Evolutionary conservation across 2,329 filamentous ascomycete species (phyloP), one percentile per base, ranked within the genome.

Genomic region (Curvularia lunata): DNA sequence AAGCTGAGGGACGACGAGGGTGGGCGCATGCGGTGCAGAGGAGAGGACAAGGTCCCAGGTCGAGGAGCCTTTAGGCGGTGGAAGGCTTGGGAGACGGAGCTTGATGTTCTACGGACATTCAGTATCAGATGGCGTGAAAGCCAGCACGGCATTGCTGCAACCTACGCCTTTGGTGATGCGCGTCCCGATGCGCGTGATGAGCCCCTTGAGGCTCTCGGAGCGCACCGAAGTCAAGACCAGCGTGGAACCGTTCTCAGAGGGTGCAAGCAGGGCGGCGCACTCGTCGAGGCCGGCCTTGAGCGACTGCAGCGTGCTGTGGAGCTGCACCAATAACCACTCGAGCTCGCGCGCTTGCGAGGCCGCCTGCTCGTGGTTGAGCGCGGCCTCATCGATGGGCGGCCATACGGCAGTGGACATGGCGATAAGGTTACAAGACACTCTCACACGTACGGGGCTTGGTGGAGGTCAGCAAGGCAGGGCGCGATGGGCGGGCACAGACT

Each of bases 201-300:
- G 91, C 18, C 95, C 95, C 77, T 99, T 99, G 62, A 98, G 88
- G 65, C 86, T 87, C 80, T 99, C 95, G 54, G 91, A 94, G 54
- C 93, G 86, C 54, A 90, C 85, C 13, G 93, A 96, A 61, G 91
- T 95, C 65, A 99, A 84, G 28, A 95, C 93, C 27, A 99, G 86
- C 0, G 94, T 99, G 68, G 89, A 93, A 8, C 92, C 92, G 1
- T 89, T 88, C 72, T 96, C 92, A 62, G 89, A 85, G 1, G 94
- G 92, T 7, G 92, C 90, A 28, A 99, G 86, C 23, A 98, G 85
- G 18, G 89, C 87, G 66, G 92, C 91, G 79, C 93, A 97, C 78
- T 97, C 92, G 74, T 95, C 88, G 3, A 98, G 85, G 58, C 92
- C 91, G 63, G 84, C 83, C 68, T 88, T 87, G 59, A 90, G 77